phyloP scores from a whole-genome alignment of 768 basidiomycete genomes.

The Mycena kentingensis region DNA sequence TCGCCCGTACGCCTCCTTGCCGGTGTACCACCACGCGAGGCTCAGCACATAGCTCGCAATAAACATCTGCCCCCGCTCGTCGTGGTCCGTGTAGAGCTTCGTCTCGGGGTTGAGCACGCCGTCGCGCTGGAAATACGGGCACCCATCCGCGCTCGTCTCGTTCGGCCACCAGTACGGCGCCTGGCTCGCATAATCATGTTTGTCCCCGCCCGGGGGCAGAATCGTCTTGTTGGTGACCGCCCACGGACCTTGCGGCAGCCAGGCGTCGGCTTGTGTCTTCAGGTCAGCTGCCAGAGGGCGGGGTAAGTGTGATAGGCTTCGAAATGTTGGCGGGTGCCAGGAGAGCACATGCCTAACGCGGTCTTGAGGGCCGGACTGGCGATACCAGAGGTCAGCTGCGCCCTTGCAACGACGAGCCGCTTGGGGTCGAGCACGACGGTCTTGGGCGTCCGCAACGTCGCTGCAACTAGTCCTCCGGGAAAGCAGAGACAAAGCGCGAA shows the following conservation, averaged over 20 bases:
- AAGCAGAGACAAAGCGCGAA: too few species aligned
- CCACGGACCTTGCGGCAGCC: conserved; percentile 18
- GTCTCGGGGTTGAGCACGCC: conserved; percentile 27
- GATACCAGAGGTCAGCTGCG: too few species aligned
- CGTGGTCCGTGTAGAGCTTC: conserved; percentile 23
- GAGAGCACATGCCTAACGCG: too few species aligned
- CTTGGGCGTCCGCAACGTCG: too few species aligned
- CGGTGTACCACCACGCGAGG: conserved; percentile 41
- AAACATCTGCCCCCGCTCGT: conserved; percentile 38
- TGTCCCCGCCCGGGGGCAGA: not conserved
- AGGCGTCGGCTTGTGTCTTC: conserved; percentile 11
- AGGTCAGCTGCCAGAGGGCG: too few species aligned
- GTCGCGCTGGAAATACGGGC: conserved; percentile 40
- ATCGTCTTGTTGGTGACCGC: conserved; percentile 13
- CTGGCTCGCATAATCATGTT: conserved; percentile 18
- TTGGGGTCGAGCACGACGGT: too few species aligned
- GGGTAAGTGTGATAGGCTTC: too few species aligned
- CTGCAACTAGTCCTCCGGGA: too few species aligned
- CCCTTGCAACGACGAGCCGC: too few species aligned
- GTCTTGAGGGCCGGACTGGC: too few species aligned
- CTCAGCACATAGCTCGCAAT: conserved; percentile 42
- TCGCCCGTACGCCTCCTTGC: conserved; percentile 33
- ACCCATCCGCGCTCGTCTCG: conserved; percentile 34
- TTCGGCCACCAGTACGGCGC: conserved; percentile 15
- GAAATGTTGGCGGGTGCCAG: too few species aligned